Evolutionary conservation across 257 asterid species (phyloP).

Genomic region (Nicotiana tabacum): DNA sequence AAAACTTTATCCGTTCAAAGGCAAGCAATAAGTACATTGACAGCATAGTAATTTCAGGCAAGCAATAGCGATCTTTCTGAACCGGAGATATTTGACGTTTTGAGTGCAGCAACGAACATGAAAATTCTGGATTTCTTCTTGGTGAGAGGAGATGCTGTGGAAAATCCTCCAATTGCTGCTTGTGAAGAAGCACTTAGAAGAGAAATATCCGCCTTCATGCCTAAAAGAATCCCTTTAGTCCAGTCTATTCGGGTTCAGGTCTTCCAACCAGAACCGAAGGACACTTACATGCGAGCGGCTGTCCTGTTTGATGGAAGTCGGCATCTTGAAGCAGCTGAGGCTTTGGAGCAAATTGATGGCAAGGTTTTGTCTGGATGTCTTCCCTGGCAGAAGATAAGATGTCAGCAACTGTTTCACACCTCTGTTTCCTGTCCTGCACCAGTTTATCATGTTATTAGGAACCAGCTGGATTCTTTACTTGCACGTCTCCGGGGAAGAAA

Average conservation of each 20-base stretch:
- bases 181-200: constrained; percentile 69
- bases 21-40: constrained; percentile 28
- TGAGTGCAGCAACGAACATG: constrained; percentile 40
- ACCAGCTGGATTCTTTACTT: constrained; percentile 46
- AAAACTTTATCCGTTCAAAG: constrained; percentile 30
- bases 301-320: constrained; percentile 74
- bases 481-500: constrained; percentile 34
- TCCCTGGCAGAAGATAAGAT: constrained; percentile 78
- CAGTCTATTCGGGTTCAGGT: constrained; percentile 62
- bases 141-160: constrained; percentile 53
- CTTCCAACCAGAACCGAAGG: constrained; percentile 52
- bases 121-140: constrained; percentile 51
- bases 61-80: constrained; percentile 58
- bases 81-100: constrained; percentile 45
- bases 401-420: constrained; percentile 66
- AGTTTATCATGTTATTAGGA: constrained; percentile 56
- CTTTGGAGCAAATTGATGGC: constrained; percentile 70
- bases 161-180: constrained; percentile 43
- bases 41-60: constrained; percentile 41
- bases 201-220: constrained; percentile 74
- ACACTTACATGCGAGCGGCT: constrained; percentile 51
- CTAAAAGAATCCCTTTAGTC: constrained; percentile 47
- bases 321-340: constrained; percentile 89
- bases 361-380: constrained; percentile 67
- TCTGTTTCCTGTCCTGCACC: constrained; percentile 74